These are phyloP conservation scores for Pythium brassicae DNA, from an alignment of 352 stramenopile genomes.

Conservation along the genomic window DNA sequence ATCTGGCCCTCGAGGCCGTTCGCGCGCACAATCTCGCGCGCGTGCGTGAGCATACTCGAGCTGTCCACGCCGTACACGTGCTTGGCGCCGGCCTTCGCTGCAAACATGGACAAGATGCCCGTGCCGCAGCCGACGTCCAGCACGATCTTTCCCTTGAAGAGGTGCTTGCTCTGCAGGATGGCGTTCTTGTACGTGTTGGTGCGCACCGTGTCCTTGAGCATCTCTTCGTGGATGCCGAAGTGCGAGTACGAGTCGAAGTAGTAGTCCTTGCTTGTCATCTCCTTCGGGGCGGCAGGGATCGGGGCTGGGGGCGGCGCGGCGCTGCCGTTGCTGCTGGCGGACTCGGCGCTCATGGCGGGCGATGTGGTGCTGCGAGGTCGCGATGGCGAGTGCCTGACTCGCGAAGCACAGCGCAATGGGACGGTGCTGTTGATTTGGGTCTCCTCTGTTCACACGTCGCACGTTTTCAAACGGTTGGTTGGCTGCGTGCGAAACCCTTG, in stretches of 20 bases:
- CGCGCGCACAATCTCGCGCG: conserved; percentile 95
- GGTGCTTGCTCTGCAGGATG: conserved; percentile 95
- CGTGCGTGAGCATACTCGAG: conserved; percentile 96
- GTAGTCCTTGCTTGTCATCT: conserved; percentile 94
- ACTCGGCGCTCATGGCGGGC: conserved; percentile 22
- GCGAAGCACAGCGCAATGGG: too few relatives aligned
- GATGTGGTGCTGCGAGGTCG: conserved; percentile 2
- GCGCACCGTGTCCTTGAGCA: conserved; percentile 89
- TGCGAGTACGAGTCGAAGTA: conserved; percentile 99
- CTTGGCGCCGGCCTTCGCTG: conserved; percentile 85
- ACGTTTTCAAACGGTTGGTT: conserved; percentile 8
- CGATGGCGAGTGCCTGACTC: conserved; percentile 2
- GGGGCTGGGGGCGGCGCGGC: conserved; percentile 11
- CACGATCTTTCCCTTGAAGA: conserved; percentile 97
- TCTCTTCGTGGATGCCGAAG: conserved; percentile 98
- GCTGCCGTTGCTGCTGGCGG: conserved; percentile 6
- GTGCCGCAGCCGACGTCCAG: conserved; percentile 97
- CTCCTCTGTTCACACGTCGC: conserved; percentile 10
- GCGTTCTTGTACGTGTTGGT: conserved; percentile 97
- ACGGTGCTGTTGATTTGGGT: neutral
- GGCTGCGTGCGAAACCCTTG: conserved; percentile 1
- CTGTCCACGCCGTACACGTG: conserved; percentile 96
- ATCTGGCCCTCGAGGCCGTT: conserved; percentile 92
- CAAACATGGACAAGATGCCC: conserved; percentile 98
- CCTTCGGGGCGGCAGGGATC: conserved; percentile 24